Base-by-base conservation (phyloP, 2,329 filamentous ascomycete species). In the Colletotrichum karsti region DNA sequence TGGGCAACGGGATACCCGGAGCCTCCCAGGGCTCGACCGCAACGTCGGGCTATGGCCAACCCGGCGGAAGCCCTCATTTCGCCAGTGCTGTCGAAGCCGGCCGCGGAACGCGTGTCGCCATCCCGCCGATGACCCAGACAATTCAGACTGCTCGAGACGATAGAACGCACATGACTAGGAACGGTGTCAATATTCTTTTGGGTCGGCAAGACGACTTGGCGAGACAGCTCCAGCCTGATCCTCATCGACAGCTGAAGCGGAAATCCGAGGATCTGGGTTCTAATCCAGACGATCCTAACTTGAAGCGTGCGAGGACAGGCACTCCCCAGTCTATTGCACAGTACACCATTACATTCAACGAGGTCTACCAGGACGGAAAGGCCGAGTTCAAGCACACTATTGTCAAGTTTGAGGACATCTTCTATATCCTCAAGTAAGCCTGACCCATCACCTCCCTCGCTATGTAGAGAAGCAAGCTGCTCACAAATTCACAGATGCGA, bases 351-450 rank as follows among this genome's bases (percentile, higher is more conserved):
- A 61, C 46, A 2, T 74, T 71, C 10, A 44, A 72, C 8, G 71
- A 74, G 12, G 70, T 74, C 4, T 70, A 70, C 15, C 72, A 72
- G 33, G 55, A 64, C 13, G 72, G 72, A 5, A 64, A 70, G 5
- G 67, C 72, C 5, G 39, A 69, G 20, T 63, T 69, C 28, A 72
- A 71, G 67, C 69, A 72, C 35, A 55, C 48, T 5, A 74, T 74
- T 22, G 30, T 72, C 8, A 57, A 67, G 18, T 70, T 37, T 15
- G 57, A 69, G 7, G 66, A 56, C 4, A n/a, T 70, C 1, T 73
- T 61, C 37, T 74, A 71, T 33, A 71, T 73, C n/a, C 44, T 74
- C 7, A 68, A 51, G 57, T 60, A 51, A 28, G 57, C 39, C 18
- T 9, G 4, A 20, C 26, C 5, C 7, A 37, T 5, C 20, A 22